A percentile compares a stretch with the other conserved stretches of the same genome.
Evolutionary conservation across 2,329 filamentous ascomycete genomes (phyloP).

Genomic region (Aspergillus amoenus): DNA sequence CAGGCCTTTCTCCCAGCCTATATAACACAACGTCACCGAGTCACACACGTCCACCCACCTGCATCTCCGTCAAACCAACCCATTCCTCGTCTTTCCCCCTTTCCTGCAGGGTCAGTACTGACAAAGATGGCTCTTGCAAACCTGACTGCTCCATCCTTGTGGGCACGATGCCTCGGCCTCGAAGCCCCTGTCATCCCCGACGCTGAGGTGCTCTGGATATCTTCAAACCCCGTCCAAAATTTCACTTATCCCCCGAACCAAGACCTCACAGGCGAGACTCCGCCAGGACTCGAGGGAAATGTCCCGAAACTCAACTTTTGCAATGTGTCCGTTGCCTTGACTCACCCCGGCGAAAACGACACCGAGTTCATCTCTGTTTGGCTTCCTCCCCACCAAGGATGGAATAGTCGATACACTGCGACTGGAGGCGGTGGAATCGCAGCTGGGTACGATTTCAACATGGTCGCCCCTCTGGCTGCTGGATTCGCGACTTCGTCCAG

Average conservation of each 20-base stretch:
- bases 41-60: not conserved
- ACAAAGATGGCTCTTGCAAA: not conserved
- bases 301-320: not conserved
- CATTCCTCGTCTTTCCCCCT: not conserved
- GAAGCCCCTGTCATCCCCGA: not conserved
- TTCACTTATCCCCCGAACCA: not conserved
- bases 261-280: not conserved
- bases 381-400: not conserved
- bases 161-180: not conserved
- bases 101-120: not conserved
- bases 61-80: not conserved
- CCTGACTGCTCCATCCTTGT: not conserved
- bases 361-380: not conserved
- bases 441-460: not conserved
- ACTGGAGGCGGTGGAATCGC: constrained; percentile 9
- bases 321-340: constrained; percentile 5
- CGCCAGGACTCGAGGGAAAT: not conserved
- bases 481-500: not conserved
- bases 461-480: not conserved
- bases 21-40: not conserved
- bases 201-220: not conserved
- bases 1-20: not conserved
- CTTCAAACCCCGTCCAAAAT: not conserved
- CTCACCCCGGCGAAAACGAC: constrained; percentile 6
- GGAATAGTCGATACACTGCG: constrained; percentile 12